phyloP scores from a whole-genome alignment of 805 yeast species.

The Hagleromyces aurorensis region DNA sequence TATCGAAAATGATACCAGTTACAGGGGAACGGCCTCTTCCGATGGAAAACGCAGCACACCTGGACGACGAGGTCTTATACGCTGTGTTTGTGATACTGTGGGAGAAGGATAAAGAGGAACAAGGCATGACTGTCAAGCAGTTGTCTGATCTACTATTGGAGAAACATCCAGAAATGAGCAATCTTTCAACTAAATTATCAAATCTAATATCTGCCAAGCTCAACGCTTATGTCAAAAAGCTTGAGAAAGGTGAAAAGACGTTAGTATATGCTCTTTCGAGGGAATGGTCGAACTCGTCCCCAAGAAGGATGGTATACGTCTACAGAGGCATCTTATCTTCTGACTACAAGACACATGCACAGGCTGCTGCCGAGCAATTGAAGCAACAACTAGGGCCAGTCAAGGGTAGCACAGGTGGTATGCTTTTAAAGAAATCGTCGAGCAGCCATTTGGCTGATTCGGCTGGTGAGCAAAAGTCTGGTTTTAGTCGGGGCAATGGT shows the following conservation, averaged over 20 bases:
- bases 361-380: constrained; percentile 37
- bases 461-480: background rate
- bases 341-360: constrained; percentile 69
- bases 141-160: constrained; percentile 69
- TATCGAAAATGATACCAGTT: constrained; percentile 72
- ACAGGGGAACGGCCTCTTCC: constrained; percentile 73
- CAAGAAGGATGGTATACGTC: constrained; percentile 82
- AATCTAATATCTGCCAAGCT: constrained; percentile 75
- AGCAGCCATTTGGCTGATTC: constrained; percentile 1
- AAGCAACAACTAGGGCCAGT: constrained; percentile 20
- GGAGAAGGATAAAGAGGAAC: constrained; percentile 59
- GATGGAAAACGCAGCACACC: constrained; percentile 42
- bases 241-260: constrained; percentile 72
- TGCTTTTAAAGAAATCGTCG: constrained; percentile 1
- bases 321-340: constrained; percentile 70
- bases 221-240: constrained; percentile 78
- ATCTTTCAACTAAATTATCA: constrained; percentile 69
- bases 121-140: constrained; percentile 87
- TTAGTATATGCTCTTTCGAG: constrained; percentile 68
- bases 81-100: constrained; percentile 67
- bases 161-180: constrained; percentile 79
- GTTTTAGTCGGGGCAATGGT: constrained; percentile 1
- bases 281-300: constrained; percentile 89
- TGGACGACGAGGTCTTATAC: constrained; percentile 64
- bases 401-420: constrained; percentile 11